Evolutionary conservation across 108 stramenopile species (phyloP).

Genomic region (Chaetoceros tenuissimus): DNA sequence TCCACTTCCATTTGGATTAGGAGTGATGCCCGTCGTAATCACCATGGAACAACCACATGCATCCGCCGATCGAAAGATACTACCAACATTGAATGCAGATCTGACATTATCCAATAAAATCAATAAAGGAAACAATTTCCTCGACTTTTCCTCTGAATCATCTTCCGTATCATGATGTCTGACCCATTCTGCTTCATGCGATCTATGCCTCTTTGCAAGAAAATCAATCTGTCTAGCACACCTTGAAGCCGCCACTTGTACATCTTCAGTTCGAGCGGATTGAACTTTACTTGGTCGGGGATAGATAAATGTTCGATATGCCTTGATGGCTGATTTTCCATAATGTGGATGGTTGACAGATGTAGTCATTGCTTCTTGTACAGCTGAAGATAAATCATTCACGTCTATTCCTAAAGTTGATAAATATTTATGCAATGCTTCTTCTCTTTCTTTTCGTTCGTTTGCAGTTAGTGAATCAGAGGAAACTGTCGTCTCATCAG

Average conservation of each 20-base stretch:
- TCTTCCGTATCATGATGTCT: slow-evolving; percentile 52
- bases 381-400: slow-evolving; percentile 30
- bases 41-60: slow-evolving; percentile 48
- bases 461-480: no score
- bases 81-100: slow-evolving; percentile 82
- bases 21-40: slow-evolving; percentile 68
- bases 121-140: slow-evolving; percentile 55
- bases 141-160: slow-evolving; percentile 4
- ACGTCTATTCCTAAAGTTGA: slow-evolving; percentile 34
- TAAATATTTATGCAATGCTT: slow-evolving; percentile 31
- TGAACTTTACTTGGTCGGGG: slow-evolving; percentile 36
- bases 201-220: slow-evolving; percentile 58
- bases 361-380: slow-evolving; percentile 35
- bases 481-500: no score
- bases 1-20: slow-evolving; percentile 68
- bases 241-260: slow-evolving; percentile 45
- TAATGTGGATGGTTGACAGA: slow-evolving; percentile 52
- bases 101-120: slow-evolving; percentile 80
- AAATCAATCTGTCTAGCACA: slow-evolving; percentile 72
- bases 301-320: slow-evolving; percentile 66
- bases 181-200: slow-evolving; percentile 64
- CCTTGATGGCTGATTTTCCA: slow-evolving; percentile 68
- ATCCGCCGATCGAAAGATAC: slow-evolving; percentile 81
- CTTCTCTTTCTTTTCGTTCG: slow-evolving; percentile 15
- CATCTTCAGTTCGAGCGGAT: slow-evolving; percentile 25